Conservation (phyloP, 2,329 filamentous ascomycete genomes). For the Xylariaceae sp. region DNA sequence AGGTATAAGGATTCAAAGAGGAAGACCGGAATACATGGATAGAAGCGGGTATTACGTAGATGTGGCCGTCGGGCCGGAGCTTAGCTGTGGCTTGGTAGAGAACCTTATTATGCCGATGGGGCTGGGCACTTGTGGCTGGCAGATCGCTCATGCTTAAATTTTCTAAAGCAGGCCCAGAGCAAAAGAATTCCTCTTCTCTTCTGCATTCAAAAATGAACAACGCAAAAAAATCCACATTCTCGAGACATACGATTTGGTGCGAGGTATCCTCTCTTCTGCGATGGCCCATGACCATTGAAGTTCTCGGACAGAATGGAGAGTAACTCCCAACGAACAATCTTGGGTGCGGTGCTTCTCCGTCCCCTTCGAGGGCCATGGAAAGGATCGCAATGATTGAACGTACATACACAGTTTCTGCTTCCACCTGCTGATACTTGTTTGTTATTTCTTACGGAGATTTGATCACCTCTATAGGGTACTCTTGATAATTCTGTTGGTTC, state of each 20-base stretch:
- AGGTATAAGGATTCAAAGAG: neutral
- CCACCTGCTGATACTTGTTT: too few species aligned
- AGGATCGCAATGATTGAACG: constrained; percentile 65
- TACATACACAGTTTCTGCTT: constrained; percentile 42
- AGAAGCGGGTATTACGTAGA: neutral
- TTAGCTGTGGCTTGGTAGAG: neutral
- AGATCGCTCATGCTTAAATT: constrained; percentile 14
- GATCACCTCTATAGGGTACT: too few species aligned
- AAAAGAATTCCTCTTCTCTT: constrained; percentile 25
- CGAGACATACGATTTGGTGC: constrained; percentile 48
- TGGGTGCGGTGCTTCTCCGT: constrained; percentile 60
- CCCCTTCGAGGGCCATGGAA: constrained; percentile 45
- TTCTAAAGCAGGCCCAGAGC: constrained; percentile 1
- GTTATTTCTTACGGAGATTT: too few species aligned
- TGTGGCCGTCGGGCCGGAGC: neutral
- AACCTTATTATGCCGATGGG: constrained; percentile 2
- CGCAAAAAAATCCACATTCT: constrained; percentile 51
- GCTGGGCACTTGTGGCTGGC: constrained; percentile 11
- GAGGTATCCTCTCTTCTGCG: constrained; percentile 48
- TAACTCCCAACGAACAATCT: constrained; percentile 56
- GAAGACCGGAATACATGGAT: too few species aligned
- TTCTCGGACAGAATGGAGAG: constrained; percentile 56
- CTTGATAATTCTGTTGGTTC: too few species aligned
- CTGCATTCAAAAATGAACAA: constrained; percentile 48
- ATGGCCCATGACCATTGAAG: constrained; percentile 53